Base-by-base conservation (phyloP, 441 rosid species). In the Geranium incanum region DNA sequence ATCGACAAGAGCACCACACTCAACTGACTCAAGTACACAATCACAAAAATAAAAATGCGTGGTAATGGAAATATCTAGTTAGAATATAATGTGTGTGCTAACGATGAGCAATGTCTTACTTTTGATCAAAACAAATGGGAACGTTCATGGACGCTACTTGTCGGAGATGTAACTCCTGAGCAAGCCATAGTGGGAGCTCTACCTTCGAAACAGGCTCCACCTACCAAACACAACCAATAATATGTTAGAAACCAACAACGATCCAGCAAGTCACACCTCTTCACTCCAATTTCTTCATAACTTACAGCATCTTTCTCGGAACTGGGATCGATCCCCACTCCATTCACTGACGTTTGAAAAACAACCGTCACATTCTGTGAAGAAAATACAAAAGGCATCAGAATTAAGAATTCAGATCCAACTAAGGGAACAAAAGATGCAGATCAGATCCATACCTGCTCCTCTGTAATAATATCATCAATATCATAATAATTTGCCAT, bases 101-200 rank as follows among this genome's bases (percentile, higher is more conserved):
- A 16, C 6, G 5, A 21, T 59, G 21, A 59, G 64, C 19, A 21
- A 21, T 16, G 18, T 5, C 68, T 83, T 85, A 89, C 98, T 86
- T 87, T 68, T 86, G 90, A 72, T 86, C 86, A 75, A 89, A 93
- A 83, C 92, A 93, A 13, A 86, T 74, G 15, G 97, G 97, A 69
- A 84, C 86, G 70, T 76, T 79, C 19, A 87, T 80, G 19, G 92
- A 76, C 18, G 81, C 84, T 68, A 90, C 91, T 81, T 94, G 88
- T 74, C 97, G 86, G 80, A 82, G 69, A 76, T 85, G 76, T 70
- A 94, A 78, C 76, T 87, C 97, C 9, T 79, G 84, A 67, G 92
- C 88, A 77, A 92, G 93, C 97, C 97, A 92, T 74, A 94, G 86
- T n/a, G 97, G 94, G 19, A 94, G 72, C 87, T 90, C 97, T 0